Evolutionary conservation across 2,329 filamentous ascomycete species (phyloP).

Genomic region (Cladosporium sp.): DNA sequence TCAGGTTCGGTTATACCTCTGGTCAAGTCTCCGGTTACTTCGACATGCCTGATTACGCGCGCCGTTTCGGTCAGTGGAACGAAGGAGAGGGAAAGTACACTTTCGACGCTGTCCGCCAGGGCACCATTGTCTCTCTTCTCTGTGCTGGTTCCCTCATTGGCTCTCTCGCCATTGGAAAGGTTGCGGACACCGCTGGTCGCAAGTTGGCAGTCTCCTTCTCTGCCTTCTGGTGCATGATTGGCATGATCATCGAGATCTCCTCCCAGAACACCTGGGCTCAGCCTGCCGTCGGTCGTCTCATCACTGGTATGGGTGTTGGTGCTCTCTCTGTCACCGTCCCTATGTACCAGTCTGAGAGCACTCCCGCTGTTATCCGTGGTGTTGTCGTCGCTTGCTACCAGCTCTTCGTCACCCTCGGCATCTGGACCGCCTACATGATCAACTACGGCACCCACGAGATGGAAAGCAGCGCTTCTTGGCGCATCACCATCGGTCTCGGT

Average conservation of each 20-base stretch:
- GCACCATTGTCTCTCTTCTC: slow-evolving; percentile 57
- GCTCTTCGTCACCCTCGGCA: slow-evolving; percentile 65
- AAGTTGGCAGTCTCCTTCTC: slow-evolving; percentile 59
- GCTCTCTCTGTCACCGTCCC: slow-evolving; percentile 60
- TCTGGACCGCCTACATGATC: slow-evolving; percentile 49
- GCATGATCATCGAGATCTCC: slow-evolving; percentile 64
- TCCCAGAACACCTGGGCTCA: slow-evolving; percentile 58
- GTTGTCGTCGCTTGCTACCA: slow-evolving; percentile 63
- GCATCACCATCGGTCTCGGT: slow-evolving; percentile 58
- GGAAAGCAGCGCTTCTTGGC: slow-evolving; percentile 53
- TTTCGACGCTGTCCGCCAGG: slow-evolving; percentile 26
- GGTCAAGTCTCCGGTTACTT: slow-evolving; percentile 62
- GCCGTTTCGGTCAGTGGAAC: slow-evolving; percentile 56
- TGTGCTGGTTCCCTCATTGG: slow-evolving; percentile 57
- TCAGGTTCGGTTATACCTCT: slow-evolving; percentile 48
- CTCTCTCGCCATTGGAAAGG: slow-evolving; percentile 52
- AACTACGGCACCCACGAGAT: slow-evolving; percentile 64
- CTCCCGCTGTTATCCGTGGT: slow-evolving; percentile 61
- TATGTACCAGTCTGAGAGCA: slow-evolving; percentile 66
- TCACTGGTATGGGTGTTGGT: slow-evolving; percentile 65
- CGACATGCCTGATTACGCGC: slow-evolving; percentile 53
- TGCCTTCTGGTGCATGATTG: slow-evolving; percentile 60
- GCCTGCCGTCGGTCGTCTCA: slow-evolving; percentile 59
- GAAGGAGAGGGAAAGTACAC: too few species aligned
- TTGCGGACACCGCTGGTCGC: slow-evolving; percentile 60